Conservation (phyloP, 371 early-diverging fungal genomes). For the Rhizopus delemar region DNA sequence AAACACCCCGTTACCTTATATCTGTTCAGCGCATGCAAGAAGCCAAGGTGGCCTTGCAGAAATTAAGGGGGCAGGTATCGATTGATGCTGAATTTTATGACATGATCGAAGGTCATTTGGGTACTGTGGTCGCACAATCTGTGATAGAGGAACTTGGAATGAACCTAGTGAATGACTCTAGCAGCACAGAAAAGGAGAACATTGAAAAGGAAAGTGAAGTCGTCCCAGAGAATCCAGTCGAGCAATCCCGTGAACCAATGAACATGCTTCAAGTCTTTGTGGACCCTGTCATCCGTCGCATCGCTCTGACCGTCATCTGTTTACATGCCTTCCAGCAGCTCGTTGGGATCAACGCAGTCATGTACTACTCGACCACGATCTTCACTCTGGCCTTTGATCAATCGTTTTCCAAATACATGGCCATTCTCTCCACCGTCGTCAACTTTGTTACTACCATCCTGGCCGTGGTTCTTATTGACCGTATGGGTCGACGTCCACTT, state of each 20-base stretch:
- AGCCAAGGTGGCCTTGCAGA: conserved; percentile 52
- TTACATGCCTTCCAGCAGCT: conserved; percentile 73
- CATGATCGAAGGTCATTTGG: conserved; percentile 36
- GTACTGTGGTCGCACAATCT: conserved; percentile 12
- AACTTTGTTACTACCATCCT: conserved; percentile 61
- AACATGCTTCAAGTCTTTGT: conserved; percentile 43
- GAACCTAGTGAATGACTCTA: conserved; percentile 28
- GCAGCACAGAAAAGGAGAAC: background rate
- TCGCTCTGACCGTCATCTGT: conserved; percentile 51
- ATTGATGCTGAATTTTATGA: conserved; percentile 62
- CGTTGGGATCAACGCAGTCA: conserved; percentile 85
- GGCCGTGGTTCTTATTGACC: conserved; percentile 66
- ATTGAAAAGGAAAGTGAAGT: conserved; percentile 6
- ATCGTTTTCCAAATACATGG: conserved; percentile 60
- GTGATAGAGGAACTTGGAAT: conserved; percentile 41
- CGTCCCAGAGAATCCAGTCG: background rate
- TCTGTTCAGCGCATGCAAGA: conserved; percentile 58
- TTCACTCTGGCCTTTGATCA: conserved; percentile 46
- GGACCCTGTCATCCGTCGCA: conserved; percentile 53
- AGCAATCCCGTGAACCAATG: conserved; percentile 20
- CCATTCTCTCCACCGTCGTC: conserved; percentile 60
- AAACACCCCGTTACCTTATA: conserved; percentile 75
- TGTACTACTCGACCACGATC: conserved; percentile 78
- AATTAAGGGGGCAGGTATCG: conserved; percentile 53
- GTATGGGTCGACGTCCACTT: conserved; percentile 72